Base-by-base conservation (phyloP, 1,139 yeast species). In the Blastobotrys arbuscula region DNA sequence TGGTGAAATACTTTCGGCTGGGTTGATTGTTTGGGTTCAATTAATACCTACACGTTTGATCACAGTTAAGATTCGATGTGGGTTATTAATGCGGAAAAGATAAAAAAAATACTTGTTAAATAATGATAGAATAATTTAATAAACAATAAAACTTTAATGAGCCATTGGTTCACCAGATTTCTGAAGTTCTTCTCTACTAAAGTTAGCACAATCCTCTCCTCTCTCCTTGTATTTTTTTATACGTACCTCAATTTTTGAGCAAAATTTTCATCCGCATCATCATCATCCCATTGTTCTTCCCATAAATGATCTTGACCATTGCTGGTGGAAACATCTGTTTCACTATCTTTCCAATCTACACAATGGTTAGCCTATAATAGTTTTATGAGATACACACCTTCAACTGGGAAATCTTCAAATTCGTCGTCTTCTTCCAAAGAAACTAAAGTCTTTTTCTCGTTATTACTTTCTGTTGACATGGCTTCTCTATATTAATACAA, bases 211-310 rank as follows among this genome's bases (percentile, higher is more conserved):
- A n/a, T n/a, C n/a, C n/a, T n/a, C n/a, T n/a, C n/a, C n/a, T n/a
- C n/a, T n/a, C n/a, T n/a, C n/a, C n/a, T n/a, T n/a, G 33, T 15
- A n/a, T 23, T 24, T 30, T 19, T 13, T 31, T 2, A 13, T 48
- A 60, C 82, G 50, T 68, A 71, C 75, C 82, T 77, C 64, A 89
- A 74, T 59, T 76, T 79, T 53, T 75, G 76, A 28, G 92, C 79
- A 66, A 89, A 89, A 55, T 85, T 87, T 64, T 87, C 96, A 55
- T 84, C 90, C 50, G 83, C 83, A 61, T 69, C 92, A 42, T 71
- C 94, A 63, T 87, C 96, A 59, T 89, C 96, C 97, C 97, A 89
- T 64, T 86, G 90, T 66, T 89, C 96, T 63, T 89, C 96, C 96
- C 97, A 89, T 51, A 88, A 76, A 55, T 79, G 71, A 57, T 71